A percentile compares a stretch with the other conserved stretches of the same genome.
These are phyloP conservation scores for Crepidotus variabilis DNA, from an alignment of 768 basidiomycete genomes.

Conservation along the genomic window DNA sequence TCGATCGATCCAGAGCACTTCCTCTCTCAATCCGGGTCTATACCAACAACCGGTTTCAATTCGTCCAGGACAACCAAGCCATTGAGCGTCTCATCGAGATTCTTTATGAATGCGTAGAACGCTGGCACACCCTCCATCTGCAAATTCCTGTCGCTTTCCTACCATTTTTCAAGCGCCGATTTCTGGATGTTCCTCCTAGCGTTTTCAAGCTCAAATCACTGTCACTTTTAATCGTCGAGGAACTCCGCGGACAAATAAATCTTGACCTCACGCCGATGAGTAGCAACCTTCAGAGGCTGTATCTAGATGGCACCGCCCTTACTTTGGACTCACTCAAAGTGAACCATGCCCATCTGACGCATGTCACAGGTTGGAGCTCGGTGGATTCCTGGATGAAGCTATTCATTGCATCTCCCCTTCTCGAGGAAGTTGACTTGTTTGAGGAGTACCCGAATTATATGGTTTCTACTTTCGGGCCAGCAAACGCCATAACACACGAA, in stretches of 20 bases:
- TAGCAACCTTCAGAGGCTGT: no score
- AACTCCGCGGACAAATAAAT: not conserved
- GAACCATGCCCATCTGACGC: no score
- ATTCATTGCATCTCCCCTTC: no score
- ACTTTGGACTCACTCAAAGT: no score
- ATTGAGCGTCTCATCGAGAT: not conserved
- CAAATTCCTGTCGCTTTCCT: not conserved
- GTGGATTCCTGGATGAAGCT: no score
- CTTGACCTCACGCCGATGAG: no score
- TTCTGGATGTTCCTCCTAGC: not conserved
- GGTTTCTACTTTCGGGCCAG: no score
- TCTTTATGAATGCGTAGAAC: not conserved
- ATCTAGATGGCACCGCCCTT: no score
- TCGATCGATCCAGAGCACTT: not conserved
- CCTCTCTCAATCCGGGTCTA: not conserved
- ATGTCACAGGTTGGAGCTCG: no score
- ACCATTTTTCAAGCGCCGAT: not conserved
- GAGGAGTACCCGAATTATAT: no score
- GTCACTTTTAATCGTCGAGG: not conserved
- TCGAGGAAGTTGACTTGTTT: no score
- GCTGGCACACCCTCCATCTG: not conserved
- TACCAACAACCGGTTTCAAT: not conserved
- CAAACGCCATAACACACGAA: no score
- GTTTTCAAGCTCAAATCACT: not conserved
- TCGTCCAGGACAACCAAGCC: not conserved